A percentile compares a stretch with the other conserved stretches of the same genome.
These are phyloP conservation scores for Candida golubevii DNA, from an alignment of 805 yeast species.

Conservation along the genomic window DNA sequence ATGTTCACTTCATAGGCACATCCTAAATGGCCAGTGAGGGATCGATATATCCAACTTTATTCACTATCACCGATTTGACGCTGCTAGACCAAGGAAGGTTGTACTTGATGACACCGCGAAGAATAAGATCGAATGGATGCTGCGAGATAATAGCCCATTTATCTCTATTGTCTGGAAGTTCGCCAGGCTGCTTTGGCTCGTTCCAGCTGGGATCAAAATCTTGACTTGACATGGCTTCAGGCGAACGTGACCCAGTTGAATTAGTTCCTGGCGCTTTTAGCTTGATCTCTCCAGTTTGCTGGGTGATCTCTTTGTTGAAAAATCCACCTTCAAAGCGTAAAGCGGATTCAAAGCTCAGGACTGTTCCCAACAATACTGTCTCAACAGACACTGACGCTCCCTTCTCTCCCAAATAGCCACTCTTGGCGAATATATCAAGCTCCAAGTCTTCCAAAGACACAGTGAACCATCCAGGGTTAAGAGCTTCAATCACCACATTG, in stretches of 20 bases:
- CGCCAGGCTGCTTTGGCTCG: slow-evolving; percentile 1
- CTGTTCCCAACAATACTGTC: slow-evolving; percentile 74
- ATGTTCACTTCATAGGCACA: background rate
- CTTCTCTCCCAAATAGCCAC: slow-evolving; percentile 38
- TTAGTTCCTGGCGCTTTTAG: slow-evolving; percentile 66
- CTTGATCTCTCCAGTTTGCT: slow-evolving; percentile 67
- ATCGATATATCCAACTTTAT: slow-evolving; percentile 53
- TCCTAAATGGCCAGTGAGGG: slow-evolving; percentile 29
- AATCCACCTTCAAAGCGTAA: slow-evolving; percentile 74
- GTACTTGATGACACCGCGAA: slow-evolving; percentile 79
- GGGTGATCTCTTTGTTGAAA: slow-evolving; percentile 54
- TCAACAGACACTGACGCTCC: slow-evolving; percentile 30
- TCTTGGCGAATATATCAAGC: slow-evolving; percentile 80
- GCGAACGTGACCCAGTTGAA: slow-evolving; percentile 23
- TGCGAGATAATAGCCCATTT: slow-evolving; percentile 74
- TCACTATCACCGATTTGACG: slow-evolving; percentile 56
- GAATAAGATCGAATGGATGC: slow-evolving; percentile 80
- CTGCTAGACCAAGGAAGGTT: slow-evolving; percentile 57
- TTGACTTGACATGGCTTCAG: background rate
- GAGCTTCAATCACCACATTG: slow-evolving; percentile 70
- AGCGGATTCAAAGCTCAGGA: slow-evolving; percentile 64
- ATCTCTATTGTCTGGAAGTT: slow-evolving; percentile 36
- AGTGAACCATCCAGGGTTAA: slow-evolving; percentile 82
- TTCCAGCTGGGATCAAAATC: background rate
- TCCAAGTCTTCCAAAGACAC: slow-evolving; percentile 62